phyloP scores from a whole-genome alignment of 352 stramenopile genomes.

The Pythium rishiriense region DNA sequence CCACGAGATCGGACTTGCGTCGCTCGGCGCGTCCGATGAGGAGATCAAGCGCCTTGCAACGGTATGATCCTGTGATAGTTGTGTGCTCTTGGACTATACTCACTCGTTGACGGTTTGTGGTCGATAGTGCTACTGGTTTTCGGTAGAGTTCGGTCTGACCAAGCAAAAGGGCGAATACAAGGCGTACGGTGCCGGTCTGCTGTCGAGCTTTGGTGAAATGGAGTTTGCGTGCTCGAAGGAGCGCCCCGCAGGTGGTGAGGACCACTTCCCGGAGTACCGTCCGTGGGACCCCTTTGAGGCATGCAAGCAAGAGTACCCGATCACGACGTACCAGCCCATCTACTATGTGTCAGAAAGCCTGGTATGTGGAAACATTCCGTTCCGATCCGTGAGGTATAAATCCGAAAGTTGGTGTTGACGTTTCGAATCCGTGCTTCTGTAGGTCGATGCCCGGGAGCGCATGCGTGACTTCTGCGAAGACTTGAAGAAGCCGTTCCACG shows the following conservation, averaged over 20 bases:
- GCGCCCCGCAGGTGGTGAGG: slow-evolving; percentile 52
- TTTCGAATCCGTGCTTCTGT: neutral
- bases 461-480: slow-evolving; percentile 96
- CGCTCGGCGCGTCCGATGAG: slow-evolving; percentile 94
- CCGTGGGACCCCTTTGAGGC: slow-evolving; percentile 94
- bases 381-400: neutral
- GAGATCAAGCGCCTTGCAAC: slow-evolving; percentile 94
- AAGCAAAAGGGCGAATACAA: slow-evolving; percentile 93
- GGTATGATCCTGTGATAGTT: slow-evolving; percentile 26
- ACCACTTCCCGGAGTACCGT: slow-evolving; percentile 86
- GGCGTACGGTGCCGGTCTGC: slow-evolving; percentile 95
- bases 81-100: neutral
- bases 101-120: neutral
- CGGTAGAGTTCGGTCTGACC: slow-evolving; percentile 97
- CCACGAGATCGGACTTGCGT: slow-evolving; percentile 96
- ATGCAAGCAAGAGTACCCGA: slow-evolving; percentile 94
- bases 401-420: neutral
- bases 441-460: slow-evolving; percentile 91
- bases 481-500: slow-evolving; percentile 95
- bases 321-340: slow-evolving; percentile 97
- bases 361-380: slow-evolving; percentile 29
- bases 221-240: slow-evolving; percentile 92
- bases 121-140: slow-evolving; percentile 96
- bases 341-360: slow-evolving; percentile 97
- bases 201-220: slow-evolving; percentile 97